Evolutionary conservation across 2,329 filamentous ascomycete species (phyloP).

Genomic region (Tolypocladium inflatum): DNA sequence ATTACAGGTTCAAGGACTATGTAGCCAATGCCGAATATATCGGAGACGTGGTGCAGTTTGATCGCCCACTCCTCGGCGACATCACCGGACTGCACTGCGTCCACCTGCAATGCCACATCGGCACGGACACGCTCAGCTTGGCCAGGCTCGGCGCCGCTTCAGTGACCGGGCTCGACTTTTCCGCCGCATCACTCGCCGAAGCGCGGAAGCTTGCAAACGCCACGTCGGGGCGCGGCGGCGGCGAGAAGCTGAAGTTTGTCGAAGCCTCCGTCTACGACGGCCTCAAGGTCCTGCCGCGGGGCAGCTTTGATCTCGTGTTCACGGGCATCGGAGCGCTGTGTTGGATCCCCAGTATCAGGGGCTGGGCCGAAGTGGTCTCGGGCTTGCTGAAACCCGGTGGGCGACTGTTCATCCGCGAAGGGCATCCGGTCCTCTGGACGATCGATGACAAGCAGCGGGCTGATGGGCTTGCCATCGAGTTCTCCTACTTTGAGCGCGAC

Average conservation of each 20-base stretch:
- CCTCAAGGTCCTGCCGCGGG: neutral
- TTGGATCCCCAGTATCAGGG: conserved; percentile 5
- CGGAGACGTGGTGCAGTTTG: too few relatives aligned
- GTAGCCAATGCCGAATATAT: too few relatives aligned
- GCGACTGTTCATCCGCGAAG: conserved; percentile 7
- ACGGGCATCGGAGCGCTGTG: conserved; percentile 8
- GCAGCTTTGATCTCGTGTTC: conserved; percentile 7
- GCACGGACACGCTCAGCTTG: conserved; percentile 9
- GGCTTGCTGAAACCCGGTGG: conserved; percentile 6
- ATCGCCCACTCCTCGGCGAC: neutral
- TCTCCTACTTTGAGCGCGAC: conserved; percentile 8
- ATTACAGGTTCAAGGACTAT: too few relatives aligned
- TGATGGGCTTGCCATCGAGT: conserved; percentile 1
- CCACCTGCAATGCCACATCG: conserved; percentile 10
- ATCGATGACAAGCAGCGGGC: conserved; percentile 2
- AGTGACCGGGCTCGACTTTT: conserved; percentile 9
- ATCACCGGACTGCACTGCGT: conserved; percentile 4
- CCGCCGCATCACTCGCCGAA: conserved; percentile 2
- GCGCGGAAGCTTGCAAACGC: conserved; percentile 3
- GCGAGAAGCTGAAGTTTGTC: conserved; percentile 5
- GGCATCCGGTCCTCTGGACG: conserved; percentile 5
- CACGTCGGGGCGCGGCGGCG: conserved; percentile 3
- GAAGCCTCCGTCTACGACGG: conserved; percentile 6
- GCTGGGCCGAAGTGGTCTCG: conserved; percentile 6
- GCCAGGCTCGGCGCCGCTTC: conserved; percentile 7